phyloP scores from a whole-genome alignment of 768 basidiomycete genomes.

The Leccinellum rugosiceps region DNA sequence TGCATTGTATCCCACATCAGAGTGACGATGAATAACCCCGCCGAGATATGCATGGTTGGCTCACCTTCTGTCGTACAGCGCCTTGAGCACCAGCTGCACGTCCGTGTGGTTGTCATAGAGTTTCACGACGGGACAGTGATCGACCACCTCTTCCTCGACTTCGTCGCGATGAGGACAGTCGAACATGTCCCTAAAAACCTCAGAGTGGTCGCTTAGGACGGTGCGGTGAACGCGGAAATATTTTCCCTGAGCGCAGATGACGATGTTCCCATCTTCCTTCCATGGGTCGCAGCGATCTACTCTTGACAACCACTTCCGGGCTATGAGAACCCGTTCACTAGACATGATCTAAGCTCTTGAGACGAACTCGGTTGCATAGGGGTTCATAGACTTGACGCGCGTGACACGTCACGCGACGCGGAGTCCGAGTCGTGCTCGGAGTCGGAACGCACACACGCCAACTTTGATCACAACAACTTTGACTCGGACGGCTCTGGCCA shows the following conservation, averaged over 20 bases:
- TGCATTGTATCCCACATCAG: not conserved
- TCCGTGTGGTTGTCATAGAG: slow-evolving; percentile 14
- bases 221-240: too few species aligned
- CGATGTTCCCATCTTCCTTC: slow-evolving; percentile 26
- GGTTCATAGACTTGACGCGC: not conserved
- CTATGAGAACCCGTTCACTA: not conserved
- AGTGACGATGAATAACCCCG: not conserved
- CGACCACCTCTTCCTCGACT: slow-evolving; percentile 7
- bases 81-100: slow-evolving; percentile 12
- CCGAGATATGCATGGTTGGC: not conserved
- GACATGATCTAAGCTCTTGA: too few species aligned
- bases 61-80: slow-evolving; percentile 17
- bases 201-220: too few species aligned
- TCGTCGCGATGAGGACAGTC: not conserved
- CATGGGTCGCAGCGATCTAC: not conserved
- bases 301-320: too few species aligned
- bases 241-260: slow-evolving; percentile 23
- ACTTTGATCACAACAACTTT: not conserved
- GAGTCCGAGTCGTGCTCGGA: not conserved
- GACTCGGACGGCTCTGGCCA: not conserved
- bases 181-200: slow-evolving; percentile 31
- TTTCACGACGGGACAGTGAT: slow-evolving; percentile 17
- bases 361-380: too few species aligned
- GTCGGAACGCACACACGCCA: not conserved
- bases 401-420: slow-evolving; percentile 30